Conservation (phyloP, 345 rosid genomes). For the Populus tremula region DNA sequence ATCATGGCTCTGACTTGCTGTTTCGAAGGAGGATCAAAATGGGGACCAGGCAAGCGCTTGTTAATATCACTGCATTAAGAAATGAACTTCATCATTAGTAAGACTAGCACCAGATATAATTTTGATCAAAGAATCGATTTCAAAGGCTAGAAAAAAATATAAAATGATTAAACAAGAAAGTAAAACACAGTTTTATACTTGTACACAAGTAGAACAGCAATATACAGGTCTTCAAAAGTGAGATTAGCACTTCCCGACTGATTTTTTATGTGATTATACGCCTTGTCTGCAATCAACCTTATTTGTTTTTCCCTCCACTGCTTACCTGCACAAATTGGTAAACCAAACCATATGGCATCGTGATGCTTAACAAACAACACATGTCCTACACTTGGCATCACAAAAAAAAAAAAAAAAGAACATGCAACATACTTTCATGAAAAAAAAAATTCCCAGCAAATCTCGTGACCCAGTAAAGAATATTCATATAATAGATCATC, state of each 20-base stretch:
- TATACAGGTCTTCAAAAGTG: constrained; percentile 79
- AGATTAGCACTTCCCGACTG: constrained; percentile 55
- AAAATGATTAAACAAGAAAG: neutral
- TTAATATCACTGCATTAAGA: constrained; percentile 63
- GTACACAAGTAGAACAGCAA: constrained; percentile 78
- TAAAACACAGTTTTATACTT: constrained; percentile 43
- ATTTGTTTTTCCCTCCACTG: constrained; percentile 77
- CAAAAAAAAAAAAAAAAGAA: no score
- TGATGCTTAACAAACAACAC: no score
- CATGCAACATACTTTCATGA: no score
- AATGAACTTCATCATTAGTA: neutral
- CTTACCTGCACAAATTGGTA: constrained; percentile 49
- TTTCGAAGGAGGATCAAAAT: constrained; percentile 89
- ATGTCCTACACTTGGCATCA: no score
- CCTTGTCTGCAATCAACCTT: constrained; percentile 59
- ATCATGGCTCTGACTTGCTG: constrained; percentile 55
- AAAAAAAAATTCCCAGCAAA: no score
- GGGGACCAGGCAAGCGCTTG: constrained; percentile 89
- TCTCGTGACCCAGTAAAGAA: no score
- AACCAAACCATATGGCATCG: neutral
- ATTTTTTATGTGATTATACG: constrained; percentile 47
- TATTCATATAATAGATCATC: no score
- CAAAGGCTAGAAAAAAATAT: neutral
- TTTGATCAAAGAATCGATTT: neutral
- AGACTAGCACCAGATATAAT: neutral